Evolutionary conservation across 768 basidiomycete species (phyloP).

Genomic region (Suillus cothurnatus): DNA sequence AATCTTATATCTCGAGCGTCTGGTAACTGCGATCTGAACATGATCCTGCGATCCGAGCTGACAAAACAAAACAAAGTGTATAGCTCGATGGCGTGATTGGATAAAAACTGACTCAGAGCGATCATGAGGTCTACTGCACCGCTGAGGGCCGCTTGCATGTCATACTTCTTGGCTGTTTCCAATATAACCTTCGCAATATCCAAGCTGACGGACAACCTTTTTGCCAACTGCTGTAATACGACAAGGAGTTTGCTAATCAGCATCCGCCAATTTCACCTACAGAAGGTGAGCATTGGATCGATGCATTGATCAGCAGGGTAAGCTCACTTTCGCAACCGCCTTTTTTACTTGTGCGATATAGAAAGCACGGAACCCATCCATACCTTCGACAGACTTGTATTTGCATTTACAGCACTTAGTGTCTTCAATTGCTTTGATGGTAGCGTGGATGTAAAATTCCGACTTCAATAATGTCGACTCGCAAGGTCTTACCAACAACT

Average conservation of each 20-base stretch:
- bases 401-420: background rate
- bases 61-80: no score
- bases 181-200: no score
- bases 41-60: no score
- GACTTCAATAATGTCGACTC: constrained; percentile 1
- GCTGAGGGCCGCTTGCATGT: no score
- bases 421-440: background rate
- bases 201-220: no score
- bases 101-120: no score
- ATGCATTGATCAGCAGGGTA: background rate
- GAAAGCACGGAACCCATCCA: background rate
- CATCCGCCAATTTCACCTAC: background rate
- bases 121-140: no score
- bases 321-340: background rate
- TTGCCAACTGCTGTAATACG: no score
- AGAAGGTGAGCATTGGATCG: constrained; percentile 9
- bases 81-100: no score
- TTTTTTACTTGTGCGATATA: constrained; percentile 1
- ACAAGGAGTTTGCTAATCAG: background rate
- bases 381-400: background rate
- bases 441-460: background rate
- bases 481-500: constrained; percentile 1
- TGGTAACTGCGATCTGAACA: no score
- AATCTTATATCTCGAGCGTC: no score
- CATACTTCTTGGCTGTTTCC: no score